These are phyloP conservation scores for Imleria badia DNA, from an alignment of 768 basidiomycete genomes.

Conservation along the genomic window DNA sequence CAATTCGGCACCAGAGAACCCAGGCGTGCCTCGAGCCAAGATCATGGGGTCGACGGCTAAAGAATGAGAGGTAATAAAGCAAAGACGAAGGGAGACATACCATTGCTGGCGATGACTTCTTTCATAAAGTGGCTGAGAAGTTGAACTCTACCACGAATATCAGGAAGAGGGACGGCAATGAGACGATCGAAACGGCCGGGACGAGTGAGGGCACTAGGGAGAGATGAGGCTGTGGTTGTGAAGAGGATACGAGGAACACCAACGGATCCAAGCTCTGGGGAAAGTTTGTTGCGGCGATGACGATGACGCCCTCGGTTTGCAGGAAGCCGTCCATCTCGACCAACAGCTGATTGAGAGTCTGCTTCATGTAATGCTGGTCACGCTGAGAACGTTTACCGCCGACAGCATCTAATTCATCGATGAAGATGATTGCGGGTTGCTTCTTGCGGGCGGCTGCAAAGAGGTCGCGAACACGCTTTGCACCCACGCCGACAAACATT, in stretches of 20 bases:
- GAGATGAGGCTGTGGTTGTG: conserved; percentile 10
- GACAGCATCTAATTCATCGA: conserved; percentile 94
- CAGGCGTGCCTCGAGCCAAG: conserved; percentile 91
- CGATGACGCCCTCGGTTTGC: conserved; percentile 90
- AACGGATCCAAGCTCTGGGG: conserved; percentile 91
- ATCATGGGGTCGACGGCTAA: conserved; percentile 81
- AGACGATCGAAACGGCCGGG: conserved; percentile 96
- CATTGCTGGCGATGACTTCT: conserved; percentile 61
- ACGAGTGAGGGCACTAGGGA: conserved; percentile 80
- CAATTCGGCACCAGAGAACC: conserved; percentile 95
- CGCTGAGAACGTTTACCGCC: conserved; percentile 84
- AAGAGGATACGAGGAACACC: conserved; percentile 29
- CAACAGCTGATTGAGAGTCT: conserved; percentile 93
- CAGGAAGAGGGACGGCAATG: conserved; percentile 92
- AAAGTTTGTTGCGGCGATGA: conserved; percentile 98
- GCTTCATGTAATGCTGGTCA: conserved; percentile 88
- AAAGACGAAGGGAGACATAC: conserved; percentile 34
- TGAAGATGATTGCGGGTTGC: conserved; percentile 97
- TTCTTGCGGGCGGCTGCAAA: conserved; percentile 93
- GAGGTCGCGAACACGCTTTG: conserved; percentile 92
- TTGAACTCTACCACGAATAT: conserved; percentile 90
- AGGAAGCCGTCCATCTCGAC: conserved; percentile 98
- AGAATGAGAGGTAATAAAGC: background rate
- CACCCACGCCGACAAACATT: conserved; percentile 95
- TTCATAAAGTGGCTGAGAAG: conserved; percentile 92